Conservation (phyloP, 2,329 filamentous ascomycete genomes). For the Fusarium sp. region DNA sequence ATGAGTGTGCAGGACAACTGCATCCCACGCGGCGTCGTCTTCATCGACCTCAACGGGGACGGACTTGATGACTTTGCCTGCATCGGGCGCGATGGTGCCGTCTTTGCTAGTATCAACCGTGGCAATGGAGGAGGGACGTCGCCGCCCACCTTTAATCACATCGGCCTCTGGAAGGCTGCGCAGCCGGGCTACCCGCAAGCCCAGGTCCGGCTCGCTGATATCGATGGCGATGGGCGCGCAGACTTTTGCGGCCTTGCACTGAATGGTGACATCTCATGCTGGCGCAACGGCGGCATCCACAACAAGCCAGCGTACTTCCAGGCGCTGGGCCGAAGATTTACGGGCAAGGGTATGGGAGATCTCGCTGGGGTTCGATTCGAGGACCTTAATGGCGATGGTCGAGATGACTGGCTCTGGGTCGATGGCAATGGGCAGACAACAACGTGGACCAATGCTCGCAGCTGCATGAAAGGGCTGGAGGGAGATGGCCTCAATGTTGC, state of each 20-base stretch:
- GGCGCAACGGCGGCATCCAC: conserved; percentile 15
- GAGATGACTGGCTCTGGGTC: conserved; percentile 47
- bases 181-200: neutral
- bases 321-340: conserved; percentile 44
- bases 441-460: conserved; percentile 43
- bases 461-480: conserved; percentile 23
- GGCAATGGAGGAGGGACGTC: neutral
- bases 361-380: conserved; percentile 39
- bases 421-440: conserved; percentile 28
- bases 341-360: conserved; percentile 37
- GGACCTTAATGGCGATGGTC: conserved; percentile 39
- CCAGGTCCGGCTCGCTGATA: neutral
- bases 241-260: conserved; percentile 1
- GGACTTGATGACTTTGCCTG: conserved; percentile 7
- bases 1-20: neutral
- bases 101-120: conserved; percentile 1
- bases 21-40: neutral
- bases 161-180: neutral
- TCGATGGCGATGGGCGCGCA: conserved; percentile 12
- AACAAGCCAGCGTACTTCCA: conserved; percentile 49
- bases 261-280: conserved; percentile 2
- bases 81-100: neutral
- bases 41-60: conserved; percentile 1
- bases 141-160: neutral
- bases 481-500: conserved; percentile 42